phyloP scores from a whole-genome alignment of 2,329 filamentous ascomycete genomes.

The Fusarium napiforme region DNA sequence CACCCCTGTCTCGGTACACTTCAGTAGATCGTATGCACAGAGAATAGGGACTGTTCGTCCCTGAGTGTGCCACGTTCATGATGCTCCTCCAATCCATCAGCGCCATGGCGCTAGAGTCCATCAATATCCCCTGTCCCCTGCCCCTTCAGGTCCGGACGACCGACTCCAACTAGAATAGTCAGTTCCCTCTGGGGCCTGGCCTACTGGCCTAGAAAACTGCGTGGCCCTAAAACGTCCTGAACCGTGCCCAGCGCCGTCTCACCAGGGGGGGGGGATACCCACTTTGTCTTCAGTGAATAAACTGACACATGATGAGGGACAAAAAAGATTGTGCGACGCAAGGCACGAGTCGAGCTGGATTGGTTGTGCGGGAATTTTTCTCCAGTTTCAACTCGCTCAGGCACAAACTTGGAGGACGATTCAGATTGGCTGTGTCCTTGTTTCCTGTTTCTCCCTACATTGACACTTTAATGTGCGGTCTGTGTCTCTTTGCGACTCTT shows the following conservation, averaged over 20 bases:
- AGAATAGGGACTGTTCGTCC: not conserved
- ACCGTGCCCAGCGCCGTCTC: conserved; percentile 20
- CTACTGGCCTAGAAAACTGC: conserved; percentile 7
- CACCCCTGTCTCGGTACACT: not conserved
- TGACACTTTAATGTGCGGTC: conserved; percentile 8
- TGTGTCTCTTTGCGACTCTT: conserved; percentile 2
- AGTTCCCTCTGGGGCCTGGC: not conserved
- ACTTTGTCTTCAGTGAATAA: not conserved
- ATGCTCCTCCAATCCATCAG: conserved; percentile 28
- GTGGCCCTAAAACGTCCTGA: conserved; percentile 28
- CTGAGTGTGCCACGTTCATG: conserved; percentile 42
- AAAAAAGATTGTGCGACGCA: conserved; percentile 15
- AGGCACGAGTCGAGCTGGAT: conserved; percentile 36
- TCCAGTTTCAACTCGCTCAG: conserved; percentile 11
- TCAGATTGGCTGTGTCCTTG: conserved; percentile 8
- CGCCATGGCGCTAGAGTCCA: conserved; percentile 37
- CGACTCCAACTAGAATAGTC: conserved; percentile 8
- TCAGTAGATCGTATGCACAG: not conserved
- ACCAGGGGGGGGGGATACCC: conserved; percentile 1
- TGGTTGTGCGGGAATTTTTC: conserved; percentile 35
- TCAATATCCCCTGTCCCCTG: conserved; percentile 21
- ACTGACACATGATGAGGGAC: conserved; percentile 1
- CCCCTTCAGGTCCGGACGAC: not conserved
- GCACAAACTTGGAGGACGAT: not conserved
- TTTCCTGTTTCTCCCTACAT: conserved; percentile 21